Evolutionary conservation across 2,329 filamentous ascomycete genomes (phyloP), one percentile per base, ranked within the genome.

Genomic region (Fusarium mangiferae): DNA sequence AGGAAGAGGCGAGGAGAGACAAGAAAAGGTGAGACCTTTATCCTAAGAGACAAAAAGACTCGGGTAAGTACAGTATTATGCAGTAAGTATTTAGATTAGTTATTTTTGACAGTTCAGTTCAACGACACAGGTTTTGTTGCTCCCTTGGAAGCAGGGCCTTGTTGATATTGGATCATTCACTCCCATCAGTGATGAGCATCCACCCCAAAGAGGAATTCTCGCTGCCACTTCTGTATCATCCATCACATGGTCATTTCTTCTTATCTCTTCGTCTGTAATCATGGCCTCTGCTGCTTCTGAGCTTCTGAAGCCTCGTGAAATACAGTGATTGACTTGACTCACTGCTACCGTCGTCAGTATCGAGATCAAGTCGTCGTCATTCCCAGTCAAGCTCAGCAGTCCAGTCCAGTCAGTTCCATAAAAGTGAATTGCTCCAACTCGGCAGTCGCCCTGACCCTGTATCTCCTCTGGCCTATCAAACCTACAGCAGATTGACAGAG

Each of bases 401-500:
- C 48, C 24, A 28, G 35, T 18, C 24, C 48, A 52, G 48, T 8
- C 30, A 52, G 51, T 44, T 68, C 70, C 62, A 68, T 73, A 65
- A 72, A 66, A 61, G 57, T 58, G 57, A 71, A 65, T 71, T 68
- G 72, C 74, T 68, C 69, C 69, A 75, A 75, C 75, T 77, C 75
- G 75, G 75, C 74, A 77, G 72, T 77, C 75, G 74, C 75, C 76
- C 70, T 78, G 74, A 55, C 75, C 74, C 73, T 77, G 71, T 63
- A 55, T 46, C 41, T 54, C 46, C 46, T 33, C 24, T 61, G 64
- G 46, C 66, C 67, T 70, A 70, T 70, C 42, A 58, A 18, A 51
- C 26, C 28, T 39, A 59, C 52, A 70, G 26, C 26, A 49, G 33
- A 66, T 59, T 74, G 45, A 26, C 55, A 64, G 46, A 62, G 60